Conservation (phyloP, 441 rosid genomes). For the Syzygium syzygioides region DNA sequence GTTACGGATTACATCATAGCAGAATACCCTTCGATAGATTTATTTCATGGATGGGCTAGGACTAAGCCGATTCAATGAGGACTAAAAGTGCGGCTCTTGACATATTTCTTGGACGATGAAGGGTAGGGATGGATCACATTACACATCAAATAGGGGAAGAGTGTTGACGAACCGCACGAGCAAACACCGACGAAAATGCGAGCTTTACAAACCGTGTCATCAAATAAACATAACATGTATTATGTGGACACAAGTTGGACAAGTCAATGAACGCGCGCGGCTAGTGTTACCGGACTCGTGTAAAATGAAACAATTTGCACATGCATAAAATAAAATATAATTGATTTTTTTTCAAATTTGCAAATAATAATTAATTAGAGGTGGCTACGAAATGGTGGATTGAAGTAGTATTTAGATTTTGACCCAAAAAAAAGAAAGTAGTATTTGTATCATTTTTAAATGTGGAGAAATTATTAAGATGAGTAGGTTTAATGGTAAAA, state of each 20-base stretch:
- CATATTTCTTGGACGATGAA: fast-evolving
- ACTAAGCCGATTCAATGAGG: neutral
- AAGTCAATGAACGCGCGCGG: too few relatives aligned
- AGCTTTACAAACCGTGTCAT: neutral
- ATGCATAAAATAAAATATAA: too few relatives aligned
- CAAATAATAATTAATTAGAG: too few relatives aligned
- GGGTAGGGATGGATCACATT: fast-evolving
- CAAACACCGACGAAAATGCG: neutral
- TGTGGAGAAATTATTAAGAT: neutral
- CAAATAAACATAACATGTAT: neutral
- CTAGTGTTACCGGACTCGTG: neutral
- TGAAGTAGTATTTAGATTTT: neutral
- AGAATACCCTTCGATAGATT: fast-evolving
- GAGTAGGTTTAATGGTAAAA: neutral
- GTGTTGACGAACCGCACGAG: neutral
- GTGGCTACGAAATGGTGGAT: neutral
- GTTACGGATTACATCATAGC: fast-evolving
- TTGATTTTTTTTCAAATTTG: too few relatives aligned
- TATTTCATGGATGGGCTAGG: neutral
- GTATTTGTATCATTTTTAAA: too few relatives aligned
- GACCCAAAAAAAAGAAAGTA: fast-evolving
- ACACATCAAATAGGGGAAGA: neutral
- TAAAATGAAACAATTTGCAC: too few relatives aligned
- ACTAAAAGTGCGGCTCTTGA: fast-evolving
- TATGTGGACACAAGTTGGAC: neutral